These are phyloP conservation scores for Xylaria arbuscula DNA, from an alignment of 2,329 filamentous ascomycete genomes.

Conservation along the genomic window DNA sequence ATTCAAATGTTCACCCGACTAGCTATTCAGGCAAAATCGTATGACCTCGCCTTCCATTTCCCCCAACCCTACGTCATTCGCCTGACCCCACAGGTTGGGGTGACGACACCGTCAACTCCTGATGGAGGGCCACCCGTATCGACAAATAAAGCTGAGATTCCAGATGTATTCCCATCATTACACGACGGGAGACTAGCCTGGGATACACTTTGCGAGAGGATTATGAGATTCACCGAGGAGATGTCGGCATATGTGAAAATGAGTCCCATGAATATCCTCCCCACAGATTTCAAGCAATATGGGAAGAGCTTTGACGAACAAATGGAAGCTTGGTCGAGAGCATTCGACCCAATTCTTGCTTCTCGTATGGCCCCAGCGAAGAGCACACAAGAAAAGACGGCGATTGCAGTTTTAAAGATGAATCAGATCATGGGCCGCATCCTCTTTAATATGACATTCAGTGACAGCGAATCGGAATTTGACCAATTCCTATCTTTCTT, in stretches of 20 bases:
- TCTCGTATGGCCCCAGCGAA: conserved; percentile 61
- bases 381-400: conserved; percentile 67
- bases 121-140: conserved; percentile 57
- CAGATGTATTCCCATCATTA: conserved; percentile 60
- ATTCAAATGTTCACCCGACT: conserved; percentile 72
- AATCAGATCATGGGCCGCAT: conserved; percentile 68
- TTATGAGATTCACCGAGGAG: conserved; percentile 69
- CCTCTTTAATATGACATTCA: conserved; percentile 70
- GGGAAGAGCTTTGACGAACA: conserved; percentile 61
- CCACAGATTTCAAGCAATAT: conserved; percentile 59
- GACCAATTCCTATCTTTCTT: conserved; percentile 66
- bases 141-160: conserved; percentile 54
- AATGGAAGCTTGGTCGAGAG: conserved; percentile 65
- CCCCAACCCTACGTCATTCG: conserved; percentile 70
- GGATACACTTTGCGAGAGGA: conserved; percentile 66
- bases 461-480: conserved; percentile 67
- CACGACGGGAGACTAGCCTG: conserved; percentile 67
- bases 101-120: conserved; percentile 55
- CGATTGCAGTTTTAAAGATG: conserved; percentile 72
- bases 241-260: conserved; percentile 60
- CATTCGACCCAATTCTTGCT: conserved; percentile 66
- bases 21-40: conserved; percentile 73
- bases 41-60: conserved; percentile 76
- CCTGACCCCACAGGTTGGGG: conserved; percentile 54
- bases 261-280: conserved; percentile 65